Percentiles rank a stretch among this genome's conserved stretches.
Conservation (phyloP, 148 eudicot species). For the Cornus florida region DNA sequence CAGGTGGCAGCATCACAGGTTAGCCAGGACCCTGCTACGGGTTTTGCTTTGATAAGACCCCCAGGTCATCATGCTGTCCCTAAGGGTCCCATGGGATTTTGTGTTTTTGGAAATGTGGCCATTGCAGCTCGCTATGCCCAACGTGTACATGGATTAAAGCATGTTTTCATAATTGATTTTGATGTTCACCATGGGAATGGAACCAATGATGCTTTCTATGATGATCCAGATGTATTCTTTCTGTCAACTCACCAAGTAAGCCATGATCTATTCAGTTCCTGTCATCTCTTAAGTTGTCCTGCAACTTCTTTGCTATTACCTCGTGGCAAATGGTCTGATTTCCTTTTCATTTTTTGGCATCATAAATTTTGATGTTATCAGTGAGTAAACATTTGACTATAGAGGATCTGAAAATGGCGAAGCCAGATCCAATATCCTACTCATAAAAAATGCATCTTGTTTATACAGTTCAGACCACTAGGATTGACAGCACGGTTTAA, state of each 20-base stretch:
- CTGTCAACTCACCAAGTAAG: constrained; percentile 92
- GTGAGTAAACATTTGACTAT: too few relatives aligned
- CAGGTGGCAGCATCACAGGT: constrained; percentile 76
- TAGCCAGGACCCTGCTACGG: constrained; percentile 60
- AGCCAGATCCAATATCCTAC: too few relatives aligned
- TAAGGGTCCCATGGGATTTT: constrained; percentile 94
- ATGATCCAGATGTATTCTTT: constrained; percentile 88
- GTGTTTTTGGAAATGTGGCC: constrained; percentile 93
- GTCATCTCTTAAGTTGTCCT: constrained; percentile 10
- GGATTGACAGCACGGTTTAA: too few relatives aligned
- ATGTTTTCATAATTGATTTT: constrained; percentile 88
- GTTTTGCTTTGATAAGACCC: constrained; percentile 88
- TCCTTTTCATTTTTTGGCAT: not conserved
- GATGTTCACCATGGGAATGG: constrained; percentile 99
- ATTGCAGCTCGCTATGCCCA: constrained; percentile 95
- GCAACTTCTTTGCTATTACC: not conserved
- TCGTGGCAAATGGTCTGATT: not conserved
- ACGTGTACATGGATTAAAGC: constrained; percentile 75
- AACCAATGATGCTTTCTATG: constrained; percentile 90
- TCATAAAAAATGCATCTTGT: too few relatives aligned
- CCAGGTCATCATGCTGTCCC: constrained; percentile 99
- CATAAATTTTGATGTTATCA: not conserved
- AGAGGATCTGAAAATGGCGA: too few relatives aligned
- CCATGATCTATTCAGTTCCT: constrained; percentile 8
- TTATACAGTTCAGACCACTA: too few relatives aligned